A percentile compares a stretch with the other conserved stretches of the same genome.
Conservation (phyloP, 257 asterid species). For the Leptodermis oblonga region DNA sequence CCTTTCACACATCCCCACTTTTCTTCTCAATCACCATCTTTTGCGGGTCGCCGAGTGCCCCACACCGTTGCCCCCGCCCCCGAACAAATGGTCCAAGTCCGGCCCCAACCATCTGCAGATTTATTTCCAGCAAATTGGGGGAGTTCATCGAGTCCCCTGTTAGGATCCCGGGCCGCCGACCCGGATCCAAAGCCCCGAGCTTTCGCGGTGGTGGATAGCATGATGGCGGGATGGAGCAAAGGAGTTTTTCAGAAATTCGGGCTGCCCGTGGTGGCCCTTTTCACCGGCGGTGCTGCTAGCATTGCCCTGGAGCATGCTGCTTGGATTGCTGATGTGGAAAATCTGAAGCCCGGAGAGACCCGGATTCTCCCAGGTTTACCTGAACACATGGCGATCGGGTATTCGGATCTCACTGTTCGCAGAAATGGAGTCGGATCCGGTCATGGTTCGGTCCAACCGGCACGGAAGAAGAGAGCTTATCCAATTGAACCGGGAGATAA, state of each 20-base stretch:
- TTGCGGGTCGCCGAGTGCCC: constrained; percentile 13
- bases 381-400: constrained; percentile 35
- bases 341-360: constrained; percentile 36
- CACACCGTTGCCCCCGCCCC: constrained; percentile 17
- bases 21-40: constrained; percentile 8
- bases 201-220: constrained; percentile 50
- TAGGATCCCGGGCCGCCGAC: constrained; percentile 21
- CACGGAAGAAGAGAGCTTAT: constrained; percentile 24
- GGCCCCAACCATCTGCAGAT: constrained; percentile 1
- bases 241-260: constrained; percentile 34
- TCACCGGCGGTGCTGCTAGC: constrained; percentile 49
- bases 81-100: not conserved
- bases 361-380: constrained; percentile 45
- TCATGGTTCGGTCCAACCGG: not conserved
- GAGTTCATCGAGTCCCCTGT: constrained; percentile 36
- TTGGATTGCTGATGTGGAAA: constrained; percentile 47
- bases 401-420: constrained; percentile 32
- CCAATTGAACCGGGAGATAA: constrained; percentile 42
- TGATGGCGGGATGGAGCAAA: constrained; percentile 68
- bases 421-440: constrained; percentile 15
- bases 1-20: constrained; percentile 19
- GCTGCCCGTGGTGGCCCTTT: constrained; percentile 41
- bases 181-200: constrained; percentile 29
- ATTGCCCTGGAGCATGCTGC: constrained; percentile 56
- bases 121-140: constrained; percentile 28